Conservation (phyloP, 331 rosid species). For the Rhamnella rubrinervis region DNA sequence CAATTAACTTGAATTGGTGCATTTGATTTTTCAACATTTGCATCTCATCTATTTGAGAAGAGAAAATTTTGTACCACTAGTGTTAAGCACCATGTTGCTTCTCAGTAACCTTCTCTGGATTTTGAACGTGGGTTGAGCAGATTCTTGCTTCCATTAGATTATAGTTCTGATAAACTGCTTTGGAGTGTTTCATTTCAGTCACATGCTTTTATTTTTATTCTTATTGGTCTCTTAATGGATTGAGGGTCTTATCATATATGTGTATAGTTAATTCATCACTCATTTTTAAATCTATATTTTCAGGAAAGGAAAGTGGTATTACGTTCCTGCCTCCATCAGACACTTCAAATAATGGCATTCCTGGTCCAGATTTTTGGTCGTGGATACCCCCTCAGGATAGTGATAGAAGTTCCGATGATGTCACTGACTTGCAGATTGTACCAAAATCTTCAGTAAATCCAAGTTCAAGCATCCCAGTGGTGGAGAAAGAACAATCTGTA, state of each 20-base stretch:
- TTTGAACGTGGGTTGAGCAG: too few relatives aligned
- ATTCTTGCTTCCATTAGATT: too few relatives aligned
- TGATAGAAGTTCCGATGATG: constrained; percentile 30
- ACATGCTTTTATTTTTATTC: too few relatives aligned
- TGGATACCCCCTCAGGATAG: constrained; percentile 72
- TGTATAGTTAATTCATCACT: too few relatives aligned
- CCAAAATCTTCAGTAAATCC: constrained; percentile 37
- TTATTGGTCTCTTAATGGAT: too few relatives aligned
- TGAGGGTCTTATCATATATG: too few relatives aligned
- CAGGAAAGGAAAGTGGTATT: constrained; percentile 40
- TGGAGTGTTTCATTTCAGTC: too few relatives aligned
- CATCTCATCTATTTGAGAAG: neutral
- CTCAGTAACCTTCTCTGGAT: too few relatives aligned
- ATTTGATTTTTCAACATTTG: neutral
- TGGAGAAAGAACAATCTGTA: constrained; percentile 57
- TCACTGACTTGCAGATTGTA: constrained; percentile 34
- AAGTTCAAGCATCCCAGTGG: constrained; percentile 37
- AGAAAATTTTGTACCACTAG: too few relatives aligned
- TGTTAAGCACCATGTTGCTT: neutral
- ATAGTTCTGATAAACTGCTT: too few relatives aligned
- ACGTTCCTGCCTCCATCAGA: constrained; percentile 33
- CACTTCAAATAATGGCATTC: constrained; percentile 45
- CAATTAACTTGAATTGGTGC: neutral
- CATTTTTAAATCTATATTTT: constrained; percentile 9
- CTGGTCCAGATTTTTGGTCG: constrained; percentile 98